Conservation (phyloP, 345 rosid species). For the Bruguiera gymnorhiza region DNA sequence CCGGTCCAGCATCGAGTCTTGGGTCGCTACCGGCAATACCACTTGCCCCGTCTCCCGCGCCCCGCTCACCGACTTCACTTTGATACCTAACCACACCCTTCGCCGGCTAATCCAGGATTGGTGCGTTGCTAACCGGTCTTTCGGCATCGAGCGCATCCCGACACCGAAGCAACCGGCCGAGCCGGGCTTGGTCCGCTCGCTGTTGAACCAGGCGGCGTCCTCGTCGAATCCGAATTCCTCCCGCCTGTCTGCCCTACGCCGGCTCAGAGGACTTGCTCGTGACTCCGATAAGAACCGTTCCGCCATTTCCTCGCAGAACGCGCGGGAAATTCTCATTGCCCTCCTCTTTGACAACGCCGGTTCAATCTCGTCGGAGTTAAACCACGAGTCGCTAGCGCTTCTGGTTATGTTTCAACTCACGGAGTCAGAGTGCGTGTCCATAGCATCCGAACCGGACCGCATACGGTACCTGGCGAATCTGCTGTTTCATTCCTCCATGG, state of each 20-base stretch:
- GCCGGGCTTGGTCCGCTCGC: slow-evolving; percentile 54
- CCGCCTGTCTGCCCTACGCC: slow-evolving; percentile 73
- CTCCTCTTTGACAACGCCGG: slow-evolving; percentile 43
- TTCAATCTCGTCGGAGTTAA: slow-evolving; percentile 44
- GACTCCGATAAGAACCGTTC: slow-evolving; percentile 83
- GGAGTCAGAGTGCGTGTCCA: slow-evolving; percentile 55
- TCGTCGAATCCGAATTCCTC: slow-evolving; percentile 36
- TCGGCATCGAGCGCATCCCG: slow-evolving; percentile 82
- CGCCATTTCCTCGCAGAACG: slow-evolving; percentile 60
- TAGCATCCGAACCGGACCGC: slow-evolving; percentile 51
- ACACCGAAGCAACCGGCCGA: slow-evolving; percentile 98
- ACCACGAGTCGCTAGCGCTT: slow-evolving; percentile 60
- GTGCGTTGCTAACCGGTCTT: slow-evolving; percentile 86
- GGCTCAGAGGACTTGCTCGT: slow-evolving; percentile 75
- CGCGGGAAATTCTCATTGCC: slow-evolving; percentile 36
- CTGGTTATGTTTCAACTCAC: slow-evolving; percentile 60
- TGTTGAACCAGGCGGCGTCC: slow-evolving; percentile 61
- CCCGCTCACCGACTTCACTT: slow-evolving; percentile 70
- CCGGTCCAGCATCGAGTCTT: slow-evolving; percentile 90
- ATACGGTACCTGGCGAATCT: slow-evolving; percentile 44
- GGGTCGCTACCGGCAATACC: slow-evolving; percentile 90
- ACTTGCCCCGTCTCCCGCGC: slow-evolving; percentile 88
- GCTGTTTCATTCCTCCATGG: slow-evolving; percentile 54
- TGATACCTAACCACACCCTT: slow-evolving; percentile 97
- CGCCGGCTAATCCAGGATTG: slow-evolving; percentile 96